Base-by-base conservation (phyloP, 768 basidiomycete genomes). In the Mrakia gelida region DNA sequence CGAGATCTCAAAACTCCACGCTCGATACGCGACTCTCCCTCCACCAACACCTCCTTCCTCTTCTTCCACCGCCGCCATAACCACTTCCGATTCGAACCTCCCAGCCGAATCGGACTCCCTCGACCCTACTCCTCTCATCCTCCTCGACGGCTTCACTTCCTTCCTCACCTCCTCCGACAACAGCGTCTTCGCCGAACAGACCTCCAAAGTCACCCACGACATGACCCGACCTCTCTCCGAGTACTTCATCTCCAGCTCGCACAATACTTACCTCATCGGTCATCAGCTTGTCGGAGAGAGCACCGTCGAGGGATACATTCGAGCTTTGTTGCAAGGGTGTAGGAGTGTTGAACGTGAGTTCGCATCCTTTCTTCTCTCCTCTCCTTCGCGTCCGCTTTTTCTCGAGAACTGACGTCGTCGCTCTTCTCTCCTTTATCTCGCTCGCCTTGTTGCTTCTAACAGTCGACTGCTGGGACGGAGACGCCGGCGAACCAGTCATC, bases 401-500 rank as follows among this genome's bases (percentile, higher is more conserved):
- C 38, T n/a, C 70, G 16, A 23, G 45, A 45, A 10, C 52, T 21
- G 63, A 43, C 52, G 7, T 5, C n/a, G n/a, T n/a, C n/a, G n/a
- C 56, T 56, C 56, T 26, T 59, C 18, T n/a, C 59, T 10, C 13
- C 23, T 38, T n/a, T 38, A 41, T 38, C 8, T 63, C 71, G 0
- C 32, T 43, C 41, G 6, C 28, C 45, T 21, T 16, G 9, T 52
- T 21, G 11, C 3, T 21, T 74, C 28, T n/a, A 10, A 10, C 79
- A 98, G 95, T 98, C 81, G 96, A 98, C 81, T 90, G 95, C 62
- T 97, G 91, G 82, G 93, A 97, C 80, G 95, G 95, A 16, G 92
- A 94, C 45, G 92, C 93, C 45, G 28, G 61, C 9, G 94, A 92
- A 79, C 96, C 96, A 0, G 86, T 92, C 82, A 89, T 98, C 7